A percentile compares a stretch with the other conserved stretches of the same genome.
Conservation (phyloP, 768 basidiomycete genomes). For the Leccinum broughii region DNA sequence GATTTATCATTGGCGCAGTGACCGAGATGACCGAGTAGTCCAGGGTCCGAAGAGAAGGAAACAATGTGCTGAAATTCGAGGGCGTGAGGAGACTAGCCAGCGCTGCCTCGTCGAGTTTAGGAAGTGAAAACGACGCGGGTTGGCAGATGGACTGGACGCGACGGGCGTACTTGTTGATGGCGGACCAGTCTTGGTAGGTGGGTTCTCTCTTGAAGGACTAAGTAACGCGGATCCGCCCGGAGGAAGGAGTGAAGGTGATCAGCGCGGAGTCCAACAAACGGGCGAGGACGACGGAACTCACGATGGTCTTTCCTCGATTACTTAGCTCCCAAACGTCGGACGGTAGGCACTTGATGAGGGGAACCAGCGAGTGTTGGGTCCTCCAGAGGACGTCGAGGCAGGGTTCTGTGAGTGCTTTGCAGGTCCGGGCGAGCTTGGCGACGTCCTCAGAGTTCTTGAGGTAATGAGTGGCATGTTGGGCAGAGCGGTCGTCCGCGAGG, state of each 20-base stretch:
- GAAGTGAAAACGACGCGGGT: constrained; percentile 22
- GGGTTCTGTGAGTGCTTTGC: constrained; percentile 28
- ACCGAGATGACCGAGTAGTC: constrained; percentile 32
- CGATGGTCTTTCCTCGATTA: constrained; percentile 21
- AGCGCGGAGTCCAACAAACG: background rate
- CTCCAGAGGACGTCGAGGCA: constrained; percentile 34
- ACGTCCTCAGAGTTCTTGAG: constrained; percentile 24
- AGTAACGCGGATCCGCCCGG: background rate
- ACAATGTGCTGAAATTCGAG: constrained; percentile 21
- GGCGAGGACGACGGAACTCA: constrained; percentile 13
- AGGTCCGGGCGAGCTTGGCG: constrained; percentile 31
- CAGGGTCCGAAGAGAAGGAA: constrained; percentile 27
- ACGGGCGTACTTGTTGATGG: constrained; percentile 25
- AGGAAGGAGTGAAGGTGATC: background rate
- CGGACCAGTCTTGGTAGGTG: constrained; percentile 23
- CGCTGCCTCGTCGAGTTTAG: constrained; percentile 27
- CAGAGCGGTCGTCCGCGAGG: constrained; percentile 23
- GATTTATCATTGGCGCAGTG: constrained; percentile 17
- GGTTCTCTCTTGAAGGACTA: constrained; percentile 26
- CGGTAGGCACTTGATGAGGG: constrained; percentile 32
- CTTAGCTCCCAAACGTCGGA: constrained; percentile 26
- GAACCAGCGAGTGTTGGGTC: constrained; percentile 31
- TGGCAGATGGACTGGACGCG: constrained; percentile 27
- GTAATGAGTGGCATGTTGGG: constrained; percentile 18
- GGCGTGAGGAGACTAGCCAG: constrained; percentile 23